Percentiles rank a stretch among this genome's conserved stretches.
Evolutionary conservation across 257 asterid genomes (phyloP).

Genomic region (Marsdenia floribunda): DNA sequence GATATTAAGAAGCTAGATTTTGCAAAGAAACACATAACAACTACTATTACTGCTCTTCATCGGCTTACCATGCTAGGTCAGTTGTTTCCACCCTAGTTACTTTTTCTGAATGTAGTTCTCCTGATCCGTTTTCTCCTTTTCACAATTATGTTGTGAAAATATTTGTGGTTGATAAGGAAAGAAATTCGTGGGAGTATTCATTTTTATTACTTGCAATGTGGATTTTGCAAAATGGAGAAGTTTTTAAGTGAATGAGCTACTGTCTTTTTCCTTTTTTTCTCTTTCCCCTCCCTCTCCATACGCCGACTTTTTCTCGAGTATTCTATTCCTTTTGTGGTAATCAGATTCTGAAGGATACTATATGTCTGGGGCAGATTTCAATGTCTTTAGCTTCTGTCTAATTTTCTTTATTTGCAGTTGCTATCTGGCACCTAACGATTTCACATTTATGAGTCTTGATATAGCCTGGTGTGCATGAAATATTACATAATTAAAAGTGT

Average conservation of each 20-base stretch:
- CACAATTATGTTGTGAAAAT: not conserved
- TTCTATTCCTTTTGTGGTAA: not conserved
- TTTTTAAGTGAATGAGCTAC: not conserved
- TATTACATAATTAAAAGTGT: not conserved
- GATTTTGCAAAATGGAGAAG: not conserved
- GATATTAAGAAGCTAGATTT: conserved; percentile 98
- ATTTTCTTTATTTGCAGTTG: not conserved
- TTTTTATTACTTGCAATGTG: not conserved
- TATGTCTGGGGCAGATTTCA: not conserved
- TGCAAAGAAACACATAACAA: conserved; percentile 96
- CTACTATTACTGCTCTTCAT: conserved; percentile 96
- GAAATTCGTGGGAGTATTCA: not conserved
- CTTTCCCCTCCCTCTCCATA: not conserved
- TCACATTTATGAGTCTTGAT: not conserved
- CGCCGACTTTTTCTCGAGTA: not conserved
- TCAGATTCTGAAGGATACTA: not conserved
- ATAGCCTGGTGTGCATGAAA: not conserved
- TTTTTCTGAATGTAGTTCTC: not conserved
- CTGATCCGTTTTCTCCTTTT: conserved; percentile 3
- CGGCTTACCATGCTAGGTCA: conserved; percentile 99
- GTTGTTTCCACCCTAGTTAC: conserved; percentile 30
- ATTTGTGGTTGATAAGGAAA: not conserved
- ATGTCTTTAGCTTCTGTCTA: not conserved
- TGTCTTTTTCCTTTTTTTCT: not conserved
- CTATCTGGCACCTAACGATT: not conserved